Percentiles rank a stretch among this genome's conserved stretches.
Evolutionary conservation across 257 asterid species (phyloP).

Genomic region (Rehmannia glutinosa): DNA sequence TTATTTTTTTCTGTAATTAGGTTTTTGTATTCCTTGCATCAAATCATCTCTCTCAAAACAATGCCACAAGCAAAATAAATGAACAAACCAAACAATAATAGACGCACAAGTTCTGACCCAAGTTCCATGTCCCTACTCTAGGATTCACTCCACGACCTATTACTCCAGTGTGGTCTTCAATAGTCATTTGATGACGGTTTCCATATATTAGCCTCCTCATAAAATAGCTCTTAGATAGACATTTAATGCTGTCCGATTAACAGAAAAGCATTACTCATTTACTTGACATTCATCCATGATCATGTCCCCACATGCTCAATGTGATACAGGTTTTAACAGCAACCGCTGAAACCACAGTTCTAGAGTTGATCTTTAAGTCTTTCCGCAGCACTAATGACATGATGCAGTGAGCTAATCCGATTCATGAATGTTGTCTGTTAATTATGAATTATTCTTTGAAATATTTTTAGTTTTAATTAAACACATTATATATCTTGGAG

Average conservation of each 20-base stretch:
- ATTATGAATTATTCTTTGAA: not conserved
- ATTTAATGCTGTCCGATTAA: not conserved
- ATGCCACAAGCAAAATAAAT: not conserved
- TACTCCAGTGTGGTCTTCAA: not conserved
- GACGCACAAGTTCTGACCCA: not conserved
- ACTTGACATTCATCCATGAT: not conserved
- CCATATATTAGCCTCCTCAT: not conserved
- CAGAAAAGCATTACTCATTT: not conserved
- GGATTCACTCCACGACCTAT: too few species aligned
- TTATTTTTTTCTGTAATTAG: not conserved
- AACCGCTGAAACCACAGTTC: not conserved
- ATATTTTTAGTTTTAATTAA: not conserved
- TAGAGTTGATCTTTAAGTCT: not conserved
- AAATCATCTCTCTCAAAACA: conserved; percentile 1
- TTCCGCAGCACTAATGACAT: not conserved
- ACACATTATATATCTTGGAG: not conserved
- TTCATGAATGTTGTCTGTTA: not conserved
- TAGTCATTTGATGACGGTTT: not conserved
- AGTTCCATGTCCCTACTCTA: too few species aligned
- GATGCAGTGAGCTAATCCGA: not conserved
- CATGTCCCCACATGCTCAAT: not conserved
- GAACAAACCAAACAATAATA: not conserved
- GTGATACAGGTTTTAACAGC: too few species aligned
- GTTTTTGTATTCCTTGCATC: not conserved
- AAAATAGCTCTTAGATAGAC: not conserved